phyloP scores from a whole-genome alignment of 2,329 filamentous ascomycete species.

The Penicillium digitatum region DNA sequence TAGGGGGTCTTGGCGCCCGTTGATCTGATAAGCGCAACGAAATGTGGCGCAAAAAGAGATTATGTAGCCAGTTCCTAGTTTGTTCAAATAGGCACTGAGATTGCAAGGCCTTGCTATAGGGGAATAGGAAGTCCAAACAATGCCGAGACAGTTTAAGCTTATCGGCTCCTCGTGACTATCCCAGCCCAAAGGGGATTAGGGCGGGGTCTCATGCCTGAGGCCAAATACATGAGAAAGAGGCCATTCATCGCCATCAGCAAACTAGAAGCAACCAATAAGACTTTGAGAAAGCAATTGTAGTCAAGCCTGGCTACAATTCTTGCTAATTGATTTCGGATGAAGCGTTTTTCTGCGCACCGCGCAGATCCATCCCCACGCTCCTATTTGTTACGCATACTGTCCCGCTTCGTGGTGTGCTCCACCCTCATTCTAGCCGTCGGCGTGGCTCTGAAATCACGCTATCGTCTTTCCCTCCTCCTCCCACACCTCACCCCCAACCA shows the following conservation, averaged over 20 bases:
- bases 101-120: neutral
- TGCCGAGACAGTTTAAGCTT: constrained; percentile 4
- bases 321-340: constrained; percentile 16
- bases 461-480: constrained; percentile 41
- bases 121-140: neutral
- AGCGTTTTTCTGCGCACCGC: constrained; percentile 15
- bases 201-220: constrained; percentile 13
- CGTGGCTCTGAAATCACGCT: constrained; percentile 37
- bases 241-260: neutral
- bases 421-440: constrained; percentile 44
- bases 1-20: constrained; percentile 14
- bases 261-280: neutral
- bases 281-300: neutral
- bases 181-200: constrained; percentile 15
- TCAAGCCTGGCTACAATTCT: neutral
- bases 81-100: neutral
- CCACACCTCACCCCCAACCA: constrained; percentile 26
- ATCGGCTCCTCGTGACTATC: constrained; percentile 12
- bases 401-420: constrained; percentile 34
- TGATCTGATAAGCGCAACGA: constrained; percentile 8
- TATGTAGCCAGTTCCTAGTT: neutral
- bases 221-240: neutral
- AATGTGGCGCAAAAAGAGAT: neutral
- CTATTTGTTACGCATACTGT: constrained; percentile 25
- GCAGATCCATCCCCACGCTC: constrained; percentile 18